Conservation (phyloP, 192 early-diverging fungal species). For the Backusella westeae region DNA sequence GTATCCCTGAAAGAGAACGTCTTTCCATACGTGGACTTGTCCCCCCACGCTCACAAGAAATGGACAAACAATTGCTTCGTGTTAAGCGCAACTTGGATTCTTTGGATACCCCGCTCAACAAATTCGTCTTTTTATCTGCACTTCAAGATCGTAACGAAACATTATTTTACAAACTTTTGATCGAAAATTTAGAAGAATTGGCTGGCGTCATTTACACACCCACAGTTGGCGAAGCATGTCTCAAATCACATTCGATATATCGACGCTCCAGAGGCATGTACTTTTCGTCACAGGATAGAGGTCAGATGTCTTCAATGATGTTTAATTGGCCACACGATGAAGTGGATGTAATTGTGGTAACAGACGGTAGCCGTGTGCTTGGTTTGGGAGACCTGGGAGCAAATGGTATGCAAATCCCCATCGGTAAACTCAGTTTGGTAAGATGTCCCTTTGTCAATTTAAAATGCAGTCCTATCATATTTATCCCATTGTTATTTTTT, state of each 20-base stretch:
- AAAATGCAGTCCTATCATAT: neutral
- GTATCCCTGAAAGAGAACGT: slow-evolving; percentile 47
- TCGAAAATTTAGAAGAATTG: slow-evolving; percentile 49
- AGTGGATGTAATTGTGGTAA: slow-evolving; percentile 44
- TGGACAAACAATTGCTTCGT: slow-evolving; percentile 55
- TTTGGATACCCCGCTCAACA: slow-evolving; percentile 46
- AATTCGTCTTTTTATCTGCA: slow-evolving; percentile 53
- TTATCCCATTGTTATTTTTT: neutral
- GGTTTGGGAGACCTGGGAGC: slow-evolving; percentile 39
- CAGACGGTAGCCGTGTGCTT: slow-evolving; percentile 36
- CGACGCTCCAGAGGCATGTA: slow-evolving; percentile 55
- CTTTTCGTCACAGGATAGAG: slow-evolving; percentile 50
- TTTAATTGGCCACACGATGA: slow-evolving; percentile 59
- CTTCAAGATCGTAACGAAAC: slow-evolving; percentile 57
- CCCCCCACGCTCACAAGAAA: slow-evolving; percentile 51
- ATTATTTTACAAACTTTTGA: slow-evolving; percentile 50
- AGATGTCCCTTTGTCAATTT: slow-evolving; percentile 3
- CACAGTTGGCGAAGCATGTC: slow-evolving; percentile 52
- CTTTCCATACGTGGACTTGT: slow-evolving; percentile 53
- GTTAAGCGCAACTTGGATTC: slow-evolving; percentile 50
- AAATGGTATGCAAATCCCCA: slow-evolving; percentile 41
- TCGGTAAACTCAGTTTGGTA: slow-evolving; percentile 42
- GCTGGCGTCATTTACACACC: slow-evolving; percentile 55
- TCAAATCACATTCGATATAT: slow-evolving; percentile 51
- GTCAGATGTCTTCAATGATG: slow-evolving; percentile 54